These are phyloP conservation scores for Chalara sp. DNA, from an alignment of 2,329 filamentous ascomycete genomes.

Conservation along the genomic window DNA sequence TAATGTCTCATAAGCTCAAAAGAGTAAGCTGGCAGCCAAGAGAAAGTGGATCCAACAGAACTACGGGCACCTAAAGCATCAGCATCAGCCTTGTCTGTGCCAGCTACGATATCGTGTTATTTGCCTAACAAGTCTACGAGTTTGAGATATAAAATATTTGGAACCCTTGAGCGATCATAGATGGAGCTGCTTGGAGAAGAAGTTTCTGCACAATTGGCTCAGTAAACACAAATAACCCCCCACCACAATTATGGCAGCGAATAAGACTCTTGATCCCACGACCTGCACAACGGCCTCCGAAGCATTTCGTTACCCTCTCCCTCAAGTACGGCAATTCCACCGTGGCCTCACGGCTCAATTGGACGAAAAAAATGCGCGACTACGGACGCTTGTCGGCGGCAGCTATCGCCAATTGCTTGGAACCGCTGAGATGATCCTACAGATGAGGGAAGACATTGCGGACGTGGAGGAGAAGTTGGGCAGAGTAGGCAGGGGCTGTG, in stretches of 20 bases:
- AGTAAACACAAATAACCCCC: not conserved
- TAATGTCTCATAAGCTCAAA: no score
- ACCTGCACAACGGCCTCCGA: slow-evolving; percentile 32
- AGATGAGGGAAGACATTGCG: slow-evolving; percentile 76
- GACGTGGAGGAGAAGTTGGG: slow-evolving; percentile 65
- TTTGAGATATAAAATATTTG: no score
- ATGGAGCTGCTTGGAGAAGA: no score
- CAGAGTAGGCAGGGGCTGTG: slow-evolving; percentile 70
- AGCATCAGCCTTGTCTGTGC: no score
- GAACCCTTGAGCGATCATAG: no score
- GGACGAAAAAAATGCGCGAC: slow-evolving; percentile 54
- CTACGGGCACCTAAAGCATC: no score
- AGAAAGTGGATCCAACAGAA: no score
- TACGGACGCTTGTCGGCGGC: slow-evolving; percentile 57
- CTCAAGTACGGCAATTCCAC: slow-evolving; percentile 58
- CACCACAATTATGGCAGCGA: slow-evolving; percentile 15
- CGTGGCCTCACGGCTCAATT: slow-evolving; percentile 50
- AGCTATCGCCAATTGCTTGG: slow-evolving; percentile 84
- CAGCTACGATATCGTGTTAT: no score
- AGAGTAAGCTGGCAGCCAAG: no score
- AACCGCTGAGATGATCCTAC: slow-evolving; percentile 88
- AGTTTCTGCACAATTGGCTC: no score
- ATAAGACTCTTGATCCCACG: slow-evolving; percentile 45
- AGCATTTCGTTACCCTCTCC: slow-evolving; percentile 44
- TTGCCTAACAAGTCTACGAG: no score